These are phyloP conservation scores for Jasminum sambac DNA, from an alignment of 257 asterid genomes.

Conservation along the genomic window DNA sequence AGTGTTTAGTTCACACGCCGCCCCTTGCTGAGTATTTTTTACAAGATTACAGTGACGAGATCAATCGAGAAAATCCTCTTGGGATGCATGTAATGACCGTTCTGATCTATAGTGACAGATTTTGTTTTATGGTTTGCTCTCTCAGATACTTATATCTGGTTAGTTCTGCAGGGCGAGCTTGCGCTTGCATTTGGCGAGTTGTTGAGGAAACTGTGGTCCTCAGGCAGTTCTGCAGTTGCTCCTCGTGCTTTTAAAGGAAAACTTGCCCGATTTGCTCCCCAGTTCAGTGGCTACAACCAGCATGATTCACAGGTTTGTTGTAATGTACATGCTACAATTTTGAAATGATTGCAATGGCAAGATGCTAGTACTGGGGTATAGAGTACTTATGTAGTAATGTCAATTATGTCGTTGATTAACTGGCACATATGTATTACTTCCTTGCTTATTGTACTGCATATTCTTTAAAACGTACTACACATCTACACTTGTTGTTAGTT, in stretches of 20 bases:
- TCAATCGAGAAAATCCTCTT: constrained; percentile 78
- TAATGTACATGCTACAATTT: neutral
- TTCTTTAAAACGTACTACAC: neutral
- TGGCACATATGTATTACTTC: constrained; percentile 1
- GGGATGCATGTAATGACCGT: constrained; percentile 82
- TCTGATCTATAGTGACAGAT: constrained; percentile 26
- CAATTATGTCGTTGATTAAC: neutral
- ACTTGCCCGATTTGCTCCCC: constrained; percentile 99
- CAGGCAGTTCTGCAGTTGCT: constrained; percentile 82
- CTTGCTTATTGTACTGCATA: neutral
- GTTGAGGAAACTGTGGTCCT: constrained; percentile 90
- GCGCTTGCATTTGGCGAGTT: constrained; percentile 92
- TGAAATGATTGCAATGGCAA: neutral
- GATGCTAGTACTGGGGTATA: constrained; percentile 1
- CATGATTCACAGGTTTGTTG: constrained; percentile 89
- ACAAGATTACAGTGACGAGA: constrained; percentile 79
- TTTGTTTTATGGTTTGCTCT: constrained; percentile 16
- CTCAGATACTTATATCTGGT: constrained; percentile 29
- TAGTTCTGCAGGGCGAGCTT: constrained; percentile 88
- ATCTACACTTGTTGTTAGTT: neutral
- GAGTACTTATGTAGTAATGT: neutral
- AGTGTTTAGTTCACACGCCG: constrained; percentile 96
- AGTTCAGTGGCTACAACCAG: constrained; percentile 96
- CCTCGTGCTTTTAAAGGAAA: constrained; percentile 90
- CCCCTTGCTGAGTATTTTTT: constrained; percentile 79